phyloP scores from a whole-genome alignment of 768 basidiomycete species.

The Lanmaoa rubissima region DNA sequence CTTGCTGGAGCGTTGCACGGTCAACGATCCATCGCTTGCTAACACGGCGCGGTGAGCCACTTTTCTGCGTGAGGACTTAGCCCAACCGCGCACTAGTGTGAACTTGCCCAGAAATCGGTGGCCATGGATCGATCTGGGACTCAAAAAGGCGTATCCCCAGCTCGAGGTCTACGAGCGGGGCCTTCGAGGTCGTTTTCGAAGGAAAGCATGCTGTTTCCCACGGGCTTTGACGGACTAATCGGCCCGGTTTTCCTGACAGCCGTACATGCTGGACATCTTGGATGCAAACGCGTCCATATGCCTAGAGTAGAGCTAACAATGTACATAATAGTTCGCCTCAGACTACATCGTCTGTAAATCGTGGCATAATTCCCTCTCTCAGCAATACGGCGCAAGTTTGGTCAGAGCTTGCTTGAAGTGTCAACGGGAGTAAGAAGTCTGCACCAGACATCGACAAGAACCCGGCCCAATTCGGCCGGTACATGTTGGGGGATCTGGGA shows the following conservation, averaged over 20 bases:
- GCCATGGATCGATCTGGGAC: conserved; percentile 50
- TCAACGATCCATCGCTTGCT: conserved; percentile 94
- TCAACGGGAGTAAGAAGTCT: not conserved
- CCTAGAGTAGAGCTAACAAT: not conserved
- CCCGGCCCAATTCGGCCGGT: conserved; percentile 26
- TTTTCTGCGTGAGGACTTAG: conserved; percentile 5
- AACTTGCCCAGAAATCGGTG: conserved; percentile 90
- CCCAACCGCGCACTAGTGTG: conserved; percentile 65
- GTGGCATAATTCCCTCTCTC: not conserved
- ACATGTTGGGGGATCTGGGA: conserved; percentile 28
- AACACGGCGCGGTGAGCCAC: conserved; percentile 20
- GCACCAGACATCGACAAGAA: conserved; percentile 25
- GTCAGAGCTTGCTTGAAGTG: conserved; percentile 18
- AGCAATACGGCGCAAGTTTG: too few relatives aligned
- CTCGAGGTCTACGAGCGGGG: not conserved
- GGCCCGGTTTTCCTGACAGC: not conserved
- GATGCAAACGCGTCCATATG: not conserved
- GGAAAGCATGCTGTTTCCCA: not conserved
- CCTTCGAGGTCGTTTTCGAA: not conserved
- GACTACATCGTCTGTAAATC: not conserved
- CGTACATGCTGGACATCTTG: not conserved
- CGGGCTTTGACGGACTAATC: not conserved
- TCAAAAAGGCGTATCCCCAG: not conserved
- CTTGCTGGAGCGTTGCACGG: conserved; percentile 66
- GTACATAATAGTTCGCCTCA: not conserved